Evolutionary conservation across 2,329 filamentous ascomycete species (phyloP).

Genomic region (Curvularia eragrostidis): DNA sequence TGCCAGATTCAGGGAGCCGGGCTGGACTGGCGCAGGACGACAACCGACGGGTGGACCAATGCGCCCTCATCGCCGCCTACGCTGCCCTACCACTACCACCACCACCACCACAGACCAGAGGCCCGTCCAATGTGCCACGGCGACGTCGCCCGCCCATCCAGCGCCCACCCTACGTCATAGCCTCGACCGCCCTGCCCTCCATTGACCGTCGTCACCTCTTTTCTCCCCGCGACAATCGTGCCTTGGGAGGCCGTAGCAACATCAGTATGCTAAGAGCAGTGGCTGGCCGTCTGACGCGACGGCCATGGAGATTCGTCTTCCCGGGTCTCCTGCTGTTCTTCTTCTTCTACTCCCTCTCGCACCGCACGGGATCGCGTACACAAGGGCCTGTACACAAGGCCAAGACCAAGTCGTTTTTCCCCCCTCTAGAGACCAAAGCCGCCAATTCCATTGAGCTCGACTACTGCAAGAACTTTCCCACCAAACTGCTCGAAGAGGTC

Average conservation of each 20-base stretch:
- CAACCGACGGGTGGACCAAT: slow-evolving; percentile 13
- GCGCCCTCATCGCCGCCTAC: slow-evolving; percentile 10
- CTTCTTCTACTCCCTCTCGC: slow-evolving; percentile 40
- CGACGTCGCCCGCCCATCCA: slow-evolving; percentile 17
- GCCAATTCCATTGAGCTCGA: slow-evolving; percentile 43
- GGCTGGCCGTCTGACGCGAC: slow-evolving; percentile 35
- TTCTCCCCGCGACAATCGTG: slow-evolving; percentile 5
- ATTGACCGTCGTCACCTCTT: slow-evolving; percentile 6
- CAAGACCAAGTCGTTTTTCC: slow-evolving; percentile 48
- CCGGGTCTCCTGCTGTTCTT: slow-evolving; percentile 43
- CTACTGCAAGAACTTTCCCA: slow-evolving; percentile 52
- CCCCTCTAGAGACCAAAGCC: slow-evolving; percentile 40
- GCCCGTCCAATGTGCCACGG: slow-evolving; percentile 22
- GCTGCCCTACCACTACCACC: slow-evolving; percentile 7
- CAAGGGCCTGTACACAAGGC: slow-evolving; percentile 33
- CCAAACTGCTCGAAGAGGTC: slow-evolving; percentile 50
- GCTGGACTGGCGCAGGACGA: slow-evolving; percentile 16
- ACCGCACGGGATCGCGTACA: slow-evolving; percentile 25
- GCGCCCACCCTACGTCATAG: slow-evolving; percentile 8
- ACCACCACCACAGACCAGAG: slow-evolving; percentile 9
- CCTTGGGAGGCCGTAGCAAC: slow-evolving; percentile 14
- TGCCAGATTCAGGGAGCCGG: slow-evolving; percentile 21
- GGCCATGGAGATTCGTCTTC: slow-evolving; percentile 43
- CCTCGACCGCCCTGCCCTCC: neutral
- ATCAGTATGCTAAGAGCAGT: slow-evolving; percentile 36